Evolutionary conservation across 2,329 filamentous ascomycete species (phyloP).

Genomic region (Colletotrichum melonis): DNA sequence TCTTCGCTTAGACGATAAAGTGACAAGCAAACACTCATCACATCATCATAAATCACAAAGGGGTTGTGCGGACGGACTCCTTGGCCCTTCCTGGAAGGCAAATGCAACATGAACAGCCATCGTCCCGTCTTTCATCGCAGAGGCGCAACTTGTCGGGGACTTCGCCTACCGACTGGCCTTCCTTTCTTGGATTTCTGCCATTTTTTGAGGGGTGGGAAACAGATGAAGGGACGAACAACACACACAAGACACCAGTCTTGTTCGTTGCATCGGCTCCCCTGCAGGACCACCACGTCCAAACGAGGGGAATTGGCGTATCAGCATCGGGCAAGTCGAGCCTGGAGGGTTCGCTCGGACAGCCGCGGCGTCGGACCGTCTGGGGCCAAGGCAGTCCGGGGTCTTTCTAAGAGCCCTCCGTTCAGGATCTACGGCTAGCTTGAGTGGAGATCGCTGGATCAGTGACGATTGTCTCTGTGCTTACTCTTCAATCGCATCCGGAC

Average conservation of each 20-base stretch:
- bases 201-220: not conserved
- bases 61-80: constrained; percentile 1
- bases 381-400: constrained; percentile 17
- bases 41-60: constrained; percentile 12
- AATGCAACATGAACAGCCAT: not conserved
- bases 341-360: constrained; percentile 20
- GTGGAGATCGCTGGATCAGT: constrained; percentile 5
- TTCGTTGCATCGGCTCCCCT: constrained; percentile 7
- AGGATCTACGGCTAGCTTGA: constrained; percentile 21
- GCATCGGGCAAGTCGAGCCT: not conserved
- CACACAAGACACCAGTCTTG: not conserved
- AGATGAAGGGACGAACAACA: constrained; percentile 2
- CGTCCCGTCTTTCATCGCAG: not conserved
- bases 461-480: not conserved
- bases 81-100: constrained; percentile 21
- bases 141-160: not conserved
- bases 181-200: not conserved
- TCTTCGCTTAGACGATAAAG: not conserved
- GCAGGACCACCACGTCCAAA: not conserved
- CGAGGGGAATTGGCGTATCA: constrained; percentile 26
- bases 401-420: constrained; percentile 5
- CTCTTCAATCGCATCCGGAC: constrained; percentile 18
- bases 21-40: not conserved
- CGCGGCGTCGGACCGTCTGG: constrained; percentile 23
- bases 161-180: not conserved